Base-by-base conservation (phyloP, 495 filamentous ascomycete genomes). In the Margaritispora aquatica region DNA sequence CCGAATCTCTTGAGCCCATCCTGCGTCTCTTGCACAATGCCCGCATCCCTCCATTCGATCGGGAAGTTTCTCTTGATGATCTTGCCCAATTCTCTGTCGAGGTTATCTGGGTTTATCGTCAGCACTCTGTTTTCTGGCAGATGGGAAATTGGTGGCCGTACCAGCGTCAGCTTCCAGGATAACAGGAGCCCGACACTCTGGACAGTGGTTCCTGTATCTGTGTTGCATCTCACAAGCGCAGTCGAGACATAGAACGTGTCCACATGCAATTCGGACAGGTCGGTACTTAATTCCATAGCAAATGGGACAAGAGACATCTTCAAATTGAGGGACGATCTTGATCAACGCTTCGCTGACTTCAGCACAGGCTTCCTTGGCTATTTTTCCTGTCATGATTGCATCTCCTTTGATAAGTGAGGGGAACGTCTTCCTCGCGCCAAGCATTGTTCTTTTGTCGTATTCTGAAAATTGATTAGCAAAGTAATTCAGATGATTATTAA, bases 391-490 rank as follows among this genome's bases (percentile, higher is more conserved):
- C 61, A 84, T 76, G 57, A 81, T 78, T 34, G 69, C 69, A 22
- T 75, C 74, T 2, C 77, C 74, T 44, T 71, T 62, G 49, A 87
- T 70, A 22, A 73, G 71, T 48, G 73, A 69, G 2, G 84, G 77
- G 55, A 88, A 83, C 0, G 62, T 76, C 13, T 73, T 58, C 29
- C 76, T 76, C 2, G 80, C 78, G n/a, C 84, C 80, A 31, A 92
- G 74, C 1, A 83, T 78, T 2, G 88, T 92, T 48, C 84, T 80
- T 69, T 92, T 92, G 70, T 90, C 87, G 68, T 91, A 92, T 74
- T 92, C 86, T 88, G 61, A 4, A 27, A 10, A 26, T 22, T 20
- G 1, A 19, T 53, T 26, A 57, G 54, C 26, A 59, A 47, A 10
- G n/a, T n/a, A n/a, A n/a, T n/a, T n/a, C n/a, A n/a, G n/a, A n/a